These are phyloP conservation scores for Microbotryum violaceum DNA, from an alignment of 1,284 basidiomycete species.

Conservation along the genomic window DNA sequence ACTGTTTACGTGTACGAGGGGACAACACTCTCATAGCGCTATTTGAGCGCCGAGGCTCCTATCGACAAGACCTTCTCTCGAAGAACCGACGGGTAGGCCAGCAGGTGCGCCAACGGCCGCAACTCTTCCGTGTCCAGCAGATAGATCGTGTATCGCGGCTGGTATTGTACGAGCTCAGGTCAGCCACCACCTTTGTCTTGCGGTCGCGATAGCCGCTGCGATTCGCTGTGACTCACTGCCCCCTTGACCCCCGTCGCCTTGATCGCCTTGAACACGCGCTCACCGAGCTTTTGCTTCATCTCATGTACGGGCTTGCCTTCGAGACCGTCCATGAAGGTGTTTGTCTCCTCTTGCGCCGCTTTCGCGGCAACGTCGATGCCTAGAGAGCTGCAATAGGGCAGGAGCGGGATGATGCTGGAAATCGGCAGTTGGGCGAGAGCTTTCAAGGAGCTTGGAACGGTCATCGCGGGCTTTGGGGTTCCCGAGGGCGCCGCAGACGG, in stretches of 20 bases:
- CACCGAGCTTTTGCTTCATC: conserved; percentile 70
- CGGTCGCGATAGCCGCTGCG: no score
- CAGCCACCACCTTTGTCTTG: conserved; percentile 1
- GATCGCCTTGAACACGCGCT: conserved; percentile 53
- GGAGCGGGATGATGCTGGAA: conserved; percentile 51
- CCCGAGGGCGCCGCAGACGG: conserved; percentile 46
- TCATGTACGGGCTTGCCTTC: conserved; percentile 54
- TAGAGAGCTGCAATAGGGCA: conserved; percentile 47
- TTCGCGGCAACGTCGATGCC: conserved; percentile 58
- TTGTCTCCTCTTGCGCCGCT: conserved; percentile 56
- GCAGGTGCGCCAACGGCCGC: conserved; percentile 68
- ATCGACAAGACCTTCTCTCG: conserved; percentile 50
- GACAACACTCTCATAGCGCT: no score
- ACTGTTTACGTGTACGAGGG: no score
- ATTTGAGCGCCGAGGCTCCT: no score
- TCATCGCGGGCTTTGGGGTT: conserved; percentile 12
- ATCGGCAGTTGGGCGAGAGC: conserved; percentile 60
- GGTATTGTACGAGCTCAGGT: conserved; percentile 9
- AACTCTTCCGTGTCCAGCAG: conserved; percentile 77
- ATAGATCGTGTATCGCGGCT: conserved; percentile 73
- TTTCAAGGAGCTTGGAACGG: conserved; percentile 40
- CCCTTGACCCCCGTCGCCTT: conserved; percentile 70
- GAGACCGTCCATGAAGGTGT: conserved; percentile 67
- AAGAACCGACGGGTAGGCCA: conserved; percentile 69
- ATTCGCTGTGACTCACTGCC: conserved; percentile 51